Evolutionary conservation across 1,284 basidiomycete species (phyloP), one percentile per base, ranked within the genome.

Genomic region (Sanghuangporus weigelae): DNA sequence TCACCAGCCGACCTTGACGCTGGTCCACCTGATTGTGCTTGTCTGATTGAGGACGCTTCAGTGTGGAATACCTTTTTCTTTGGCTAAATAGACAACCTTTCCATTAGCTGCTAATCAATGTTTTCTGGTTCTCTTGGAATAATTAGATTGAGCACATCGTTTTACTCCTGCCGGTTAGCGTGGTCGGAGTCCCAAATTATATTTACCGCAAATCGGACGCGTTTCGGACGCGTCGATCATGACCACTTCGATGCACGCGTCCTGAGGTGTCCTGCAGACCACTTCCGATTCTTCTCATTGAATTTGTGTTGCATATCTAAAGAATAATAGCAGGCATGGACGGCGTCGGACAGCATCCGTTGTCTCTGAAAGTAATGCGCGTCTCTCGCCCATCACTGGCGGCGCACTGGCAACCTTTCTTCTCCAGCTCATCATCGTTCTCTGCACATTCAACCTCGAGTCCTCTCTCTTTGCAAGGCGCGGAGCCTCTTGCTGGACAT

Each of bases 281-380:
- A 16, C 39, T 23, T 58, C 2, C 12, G n/a, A 31, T 2, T 35
- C 23, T 50, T 38, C 42, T 55, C 14, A 10, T 31, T 58, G 16
- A 48, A 2, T 4, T n/a, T 60, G 23, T 11, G 8, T 46, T 3
- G 1, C 44, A 46, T 46, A 46, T 21, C 16, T 46, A 3, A 46
- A n/a, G 31, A 26, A 44, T 58, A 39, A 67, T 63, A 57, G 46
- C 63, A 57, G 69, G 56, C 48, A 77, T 78, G 78, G 86, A 89
- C 60, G 79, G 77, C n/a, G 78, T 81, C 62, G 77, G 79, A 0
- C 86, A 57, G 53, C 71, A 90, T 71, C 76, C 87, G 42, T 71
- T 92, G 46, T 86, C 90, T 4, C 77, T 92, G 68, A 92, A 92
- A 74, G 89, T 92, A 61, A 92, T 92, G 87, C 82, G 90, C 57